Percentiles rank a stretch among this genome's conserved stretches.
phyloP scores from a whole-genome alignment of 805 yeast species.

The Zygosaccharomyces siamensis region DNA sequence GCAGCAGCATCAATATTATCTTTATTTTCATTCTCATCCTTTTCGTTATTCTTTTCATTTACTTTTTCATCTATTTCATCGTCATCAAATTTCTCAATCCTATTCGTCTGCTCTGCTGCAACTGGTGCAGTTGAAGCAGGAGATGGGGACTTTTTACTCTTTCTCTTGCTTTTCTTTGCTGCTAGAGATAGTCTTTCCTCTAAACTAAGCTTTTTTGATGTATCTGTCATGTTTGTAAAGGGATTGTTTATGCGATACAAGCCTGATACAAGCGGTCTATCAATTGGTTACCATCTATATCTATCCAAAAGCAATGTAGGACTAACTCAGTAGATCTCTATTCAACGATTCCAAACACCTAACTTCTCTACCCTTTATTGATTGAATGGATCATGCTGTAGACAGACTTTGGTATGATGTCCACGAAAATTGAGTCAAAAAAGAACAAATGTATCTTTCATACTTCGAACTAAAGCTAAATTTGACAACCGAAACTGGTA shows the following conservation, averaged over 20 bases:
- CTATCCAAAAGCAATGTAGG: neutral
- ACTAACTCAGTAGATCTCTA: neutral
- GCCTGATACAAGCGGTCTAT: neutral
- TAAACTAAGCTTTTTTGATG: constrained; percentile 62
- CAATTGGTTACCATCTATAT: neutral
- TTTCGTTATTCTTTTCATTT: neutral
- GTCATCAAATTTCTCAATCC: neutral
- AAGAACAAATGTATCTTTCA: neutral
- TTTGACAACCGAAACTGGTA: too few relatives aligned
- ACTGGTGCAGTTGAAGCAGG: constrained; percentile 7
- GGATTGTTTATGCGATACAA: neutral
- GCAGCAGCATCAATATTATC: neutral
- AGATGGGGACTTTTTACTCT: constrained; percentile 27
- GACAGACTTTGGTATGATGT: too few relatives aligned
- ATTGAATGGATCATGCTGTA: too few relatives aligned
- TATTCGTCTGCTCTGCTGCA: neutral
- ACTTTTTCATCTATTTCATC: neutral
- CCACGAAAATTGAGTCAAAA: neutral
- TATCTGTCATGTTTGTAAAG: constrained; percentile 12
- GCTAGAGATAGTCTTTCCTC: constrained; percentile 85
- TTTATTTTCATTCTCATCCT: neutral
- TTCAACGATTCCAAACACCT: neutral
- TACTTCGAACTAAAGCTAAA: neutral
- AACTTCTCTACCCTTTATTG: too few relatives aligned
- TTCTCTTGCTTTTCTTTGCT: constrained; percentile 44